Percentiles rank a stretch among this genome's conserved stretches.
Evolutionary conservation across 352 stramenopile genomes (phyloP).

Genomic region (Phytophthora parvispora): DNA sequence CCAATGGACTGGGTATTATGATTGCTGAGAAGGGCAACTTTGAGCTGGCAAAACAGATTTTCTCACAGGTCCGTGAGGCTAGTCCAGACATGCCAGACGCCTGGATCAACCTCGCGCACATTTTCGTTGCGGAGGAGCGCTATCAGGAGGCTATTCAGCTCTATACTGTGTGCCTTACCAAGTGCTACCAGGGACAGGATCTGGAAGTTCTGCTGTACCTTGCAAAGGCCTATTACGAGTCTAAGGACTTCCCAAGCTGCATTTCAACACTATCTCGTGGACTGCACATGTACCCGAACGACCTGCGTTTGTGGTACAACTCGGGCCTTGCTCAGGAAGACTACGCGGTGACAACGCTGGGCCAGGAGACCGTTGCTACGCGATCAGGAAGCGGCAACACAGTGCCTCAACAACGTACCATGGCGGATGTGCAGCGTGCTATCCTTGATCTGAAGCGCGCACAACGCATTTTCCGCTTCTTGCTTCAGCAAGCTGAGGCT

Average conservation of each 20-base stretch:
- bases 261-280: constrained; percentile 85
- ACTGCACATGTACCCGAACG: constrained; percentile 83
- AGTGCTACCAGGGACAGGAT: constrained; percentile 92
- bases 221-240: constrained; percentile 92
- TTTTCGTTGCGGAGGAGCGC: constrained; percentile 97
- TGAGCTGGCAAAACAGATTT: constrained; percentile 97
- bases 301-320: constrained; percentile 90
- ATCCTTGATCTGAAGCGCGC: constrained; percentile 89
- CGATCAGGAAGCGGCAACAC: constrained; percentile 46
- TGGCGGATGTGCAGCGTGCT: constrained; percentile 90
- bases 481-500: constrained; percentile 76
- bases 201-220: constrained; percentile 86
- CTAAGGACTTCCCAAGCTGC: constrained; percentile 91
- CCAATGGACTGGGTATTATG: constrained; percentile 98
- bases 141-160: constrained; percentile 97
- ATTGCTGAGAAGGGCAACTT: constrained; percentile 98
- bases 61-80: constrained; percentile 96
- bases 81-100: constrained; percentile 97
- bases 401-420: constrained; percentile 73
- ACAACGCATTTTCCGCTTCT: constrained; percentile 86
- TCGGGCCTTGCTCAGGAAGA: constrained; percentile 89
- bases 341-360: constrained; percentile 86
- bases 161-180: constrained; percentile 94
- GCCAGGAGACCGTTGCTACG: constrained; percentile 65
- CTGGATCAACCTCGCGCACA: constrained; percentile 98